Percentiles rank a stretch among this genome's conserved stretches.
phyloP scores from a whole-genome alignment of 106 monocot species.

The Dioscorea alata region DNA sequence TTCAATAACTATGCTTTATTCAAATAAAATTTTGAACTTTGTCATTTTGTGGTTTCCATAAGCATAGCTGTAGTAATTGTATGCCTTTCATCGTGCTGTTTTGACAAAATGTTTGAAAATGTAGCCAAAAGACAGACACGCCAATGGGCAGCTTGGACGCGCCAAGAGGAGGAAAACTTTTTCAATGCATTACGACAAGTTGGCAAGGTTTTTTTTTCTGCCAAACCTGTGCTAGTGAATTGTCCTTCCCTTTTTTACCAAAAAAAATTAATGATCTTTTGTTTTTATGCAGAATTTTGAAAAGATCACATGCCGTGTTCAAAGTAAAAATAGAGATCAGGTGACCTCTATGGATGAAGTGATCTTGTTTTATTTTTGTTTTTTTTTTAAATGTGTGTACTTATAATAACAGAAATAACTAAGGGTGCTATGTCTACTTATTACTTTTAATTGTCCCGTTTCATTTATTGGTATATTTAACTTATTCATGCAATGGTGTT shows the following conservation, averaged over 20 bases:
- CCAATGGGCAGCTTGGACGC: conserved; percentile 99
- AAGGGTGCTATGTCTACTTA: not conserved
- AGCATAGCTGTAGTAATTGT: too few relatives aligned
- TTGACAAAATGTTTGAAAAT: not conserved
- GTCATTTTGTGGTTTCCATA: too few relatives aligned
- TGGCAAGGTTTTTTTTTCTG: conserved; percentile 59
- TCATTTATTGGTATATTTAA: too few relatives aligned
- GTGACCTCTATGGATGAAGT: conserved; percentile 17
- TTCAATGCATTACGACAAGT: conserved; percentile 98
- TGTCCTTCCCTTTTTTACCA: not conserved
- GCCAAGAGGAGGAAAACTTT: conserved; percentile 96
- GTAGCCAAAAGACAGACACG: conserved; percentile 64
- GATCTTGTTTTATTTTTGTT: not conserved
- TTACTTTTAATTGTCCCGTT: not conserved
- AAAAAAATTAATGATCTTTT: conserved; percentile 1
- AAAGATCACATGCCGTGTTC: conserved; percentile 92
- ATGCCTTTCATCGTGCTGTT: too few relatives aligned
- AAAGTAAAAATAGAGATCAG: conserved; percentile 95
- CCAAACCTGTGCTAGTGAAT: not conserved
- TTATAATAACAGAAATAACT: not conserved
- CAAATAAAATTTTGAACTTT: too few relatives aligned
- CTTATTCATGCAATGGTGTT: too few relatives aligned
- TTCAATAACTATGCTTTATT: too few relatives aligned
- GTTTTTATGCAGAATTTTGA: conserved; percentile 75
- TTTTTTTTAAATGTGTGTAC: not conserved